Evolutionary conservation across 768 basidiomycete species (phyloP), one percentile per base, ranked within the genome.

Genomic region (Xanthoconium purpureum): DNA sequence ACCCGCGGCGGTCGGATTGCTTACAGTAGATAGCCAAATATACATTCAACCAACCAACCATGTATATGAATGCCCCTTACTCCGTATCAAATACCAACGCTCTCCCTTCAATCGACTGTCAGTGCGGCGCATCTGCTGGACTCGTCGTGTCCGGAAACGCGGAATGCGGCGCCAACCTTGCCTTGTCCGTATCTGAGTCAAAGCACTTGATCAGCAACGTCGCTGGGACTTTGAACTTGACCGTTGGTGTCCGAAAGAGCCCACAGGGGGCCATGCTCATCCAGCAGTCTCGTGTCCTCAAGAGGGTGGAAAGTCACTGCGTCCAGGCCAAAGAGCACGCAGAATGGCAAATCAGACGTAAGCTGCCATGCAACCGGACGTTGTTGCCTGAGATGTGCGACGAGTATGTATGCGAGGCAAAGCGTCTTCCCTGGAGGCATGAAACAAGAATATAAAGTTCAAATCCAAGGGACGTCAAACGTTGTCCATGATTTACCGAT

Each of bases 141-240:
- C n/a, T n/a, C n/a, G n/a, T n/a, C n/a, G n/a, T n/a, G n/a, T n/a
- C n/a, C n/a, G n/a, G n/a, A n/a, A n/a, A n/a, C n/a, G n/a, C n/a
- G n/a, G n/a, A n/a, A n/a, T n/a, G 77, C 24, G 73, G 74, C 10
- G 77, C 6, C 10, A 49, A 39, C 28, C 36, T 38, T 18, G 76
- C 73, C 62, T 67, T 67, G 47, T 69, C 64, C 40, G 54, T 60
- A 55, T 73, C 70, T 36, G 76, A 76, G 58, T 78, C 76, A 50
- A 69, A 78, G 60, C 77, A 75, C 66, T 77, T 77, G 67, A 78
- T 71, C 12, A 77, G 60, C 8, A 63, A n/a, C n/a, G n/a, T n/a
- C 3, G 5, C 3, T 0, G n/a, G 48, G 53, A 11, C 2, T 8
- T 20, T 3, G 10, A 11, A 37, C 12, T 0, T 10, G 0, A 2